phyloP scores from a whole-genome alignment of 257 asterid species.

The Parsonsia alboflavescens region DNA sequence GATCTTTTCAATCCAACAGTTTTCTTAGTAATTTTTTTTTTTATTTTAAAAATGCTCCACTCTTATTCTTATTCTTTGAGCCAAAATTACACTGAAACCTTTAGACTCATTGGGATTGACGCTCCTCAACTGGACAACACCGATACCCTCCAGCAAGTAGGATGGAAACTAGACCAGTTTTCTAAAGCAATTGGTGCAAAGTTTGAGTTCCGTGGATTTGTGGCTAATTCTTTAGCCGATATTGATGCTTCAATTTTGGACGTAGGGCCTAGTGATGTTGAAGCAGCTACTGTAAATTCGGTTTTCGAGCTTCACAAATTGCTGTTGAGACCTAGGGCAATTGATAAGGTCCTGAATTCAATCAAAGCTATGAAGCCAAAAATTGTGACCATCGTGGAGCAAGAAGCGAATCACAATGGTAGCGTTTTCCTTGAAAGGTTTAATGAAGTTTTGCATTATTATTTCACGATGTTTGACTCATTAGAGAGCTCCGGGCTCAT shows the following conservation, averaged over 20 bases:
- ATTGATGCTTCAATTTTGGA: slow-evolving; percentile 53
- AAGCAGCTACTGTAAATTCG: slow-evolving; percentile 73
- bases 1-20: too few relatives aligned
- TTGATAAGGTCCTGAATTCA: slow-evolving; percentile 54
- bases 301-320: slow-evolving; percentile 71
- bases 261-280: slow-evolving; percentile 35
- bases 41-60: too few relatives aligned
- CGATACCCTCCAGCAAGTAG: slow-evolving; percentile 69
- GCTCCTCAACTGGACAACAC: slow-evolving; percentile 80
- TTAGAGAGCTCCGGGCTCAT: slow-evolving; percentile 58
- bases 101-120: slow-evolving; percentile 61
- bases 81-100: too few relatives aligned
- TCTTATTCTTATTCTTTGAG: too few relatives aligned
- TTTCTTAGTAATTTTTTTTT: too few relatives aligned
- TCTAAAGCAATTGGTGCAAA: slow-evolving; percentile 64
- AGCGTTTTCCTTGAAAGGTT: slow-evolving; percentile 57
- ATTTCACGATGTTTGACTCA: slow-evolving; percentile 89
- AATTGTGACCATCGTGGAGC: slow-evolving; percentile 72
- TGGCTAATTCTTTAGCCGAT: slow-evolving; percentile 68
- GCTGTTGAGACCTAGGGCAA: slow-evolving; percentile 43
- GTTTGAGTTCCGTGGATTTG: slow-evolving; percentile 66
- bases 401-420: slow-evolving; percentile 80
- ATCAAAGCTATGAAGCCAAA: slow-evolving; percentile 52
- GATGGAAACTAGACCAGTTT: slow-evolving; percentile 71
- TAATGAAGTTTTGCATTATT: slow-evolving; percentile 78